These are phyloP conservation scores for Leccinum angustisporum DNA, from an alignment of 1,284 basidiomycete genomes.

Conservation along the genomic window DNA sequence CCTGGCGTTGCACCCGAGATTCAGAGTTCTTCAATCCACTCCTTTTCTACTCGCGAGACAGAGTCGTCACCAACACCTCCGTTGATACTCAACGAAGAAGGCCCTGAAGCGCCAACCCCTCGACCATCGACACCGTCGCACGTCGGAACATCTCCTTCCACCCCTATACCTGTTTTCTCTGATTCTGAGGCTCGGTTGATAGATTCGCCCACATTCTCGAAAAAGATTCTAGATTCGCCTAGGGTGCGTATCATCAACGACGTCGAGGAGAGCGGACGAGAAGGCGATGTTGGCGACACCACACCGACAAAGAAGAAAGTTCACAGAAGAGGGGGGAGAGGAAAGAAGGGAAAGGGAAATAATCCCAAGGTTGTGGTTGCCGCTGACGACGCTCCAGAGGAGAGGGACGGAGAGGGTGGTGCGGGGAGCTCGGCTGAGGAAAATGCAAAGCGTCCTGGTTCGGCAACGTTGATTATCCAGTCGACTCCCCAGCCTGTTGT, in stretches of 20 bases:
- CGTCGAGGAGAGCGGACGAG: conserved; percentile 60
- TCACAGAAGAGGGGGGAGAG: conserved; percentile 40
- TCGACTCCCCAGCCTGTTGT: conserved; percentile 15
- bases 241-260: conserved; percentile 26
- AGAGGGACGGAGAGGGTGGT: conserved; percentile 24
- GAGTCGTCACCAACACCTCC: not conserved
- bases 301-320: conserved; percentile 47
- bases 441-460: conserved; percentile 5
- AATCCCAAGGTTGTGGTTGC: conserved; percentile 29
- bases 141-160: not conserved
- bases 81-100: conserved; percentile 5
- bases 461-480: conserved; percentile 27
- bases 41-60: not conserved
- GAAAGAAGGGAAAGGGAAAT: conserved; percentile 48
- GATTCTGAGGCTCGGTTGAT: conserved; percentile 7
- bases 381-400: conserved; percentile 34
- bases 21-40: conserved; percentile 1
- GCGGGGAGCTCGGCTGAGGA: conserved; percentile 12
- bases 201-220: conserved; percentile 8
- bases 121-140: not conserved
- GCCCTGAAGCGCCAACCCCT: not conserved
- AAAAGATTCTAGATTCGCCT: conserved; percentile 12
- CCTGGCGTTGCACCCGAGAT: not conserved
- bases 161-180: not conserved
- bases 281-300: conserved; percentile 45